Conservation (phyloP, 352 stramenopile genomes). For the Pythium brachiatum region DNA sequence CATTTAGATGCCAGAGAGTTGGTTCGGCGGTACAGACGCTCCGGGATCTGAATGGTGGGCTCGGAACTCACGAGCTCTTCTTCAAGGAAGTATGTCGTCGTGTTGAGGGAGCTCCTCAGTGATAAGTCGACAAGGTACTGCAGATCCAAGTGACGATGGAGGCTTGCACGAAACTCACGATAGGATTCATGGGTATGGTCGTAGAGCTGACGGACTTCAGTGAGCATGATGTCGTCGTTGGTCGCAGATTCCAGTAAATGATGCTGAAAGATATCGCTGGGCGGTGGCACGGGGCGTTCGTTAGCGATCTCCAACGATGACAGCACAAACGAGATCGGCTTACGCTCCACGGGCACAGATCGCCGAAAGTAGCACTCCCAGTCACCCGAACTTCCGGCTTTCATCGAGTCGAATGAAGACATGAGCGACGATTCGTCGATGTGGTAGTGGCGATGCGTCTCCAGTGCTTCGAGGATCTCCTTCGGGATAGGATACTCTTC, state of each 20-base stretch:
- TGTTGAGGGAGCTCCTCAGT: conserved; percentile 64
- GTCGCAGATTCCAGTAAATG: conserved; percentile 39
- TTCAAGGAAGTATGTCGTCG: conserved; percentile 58
- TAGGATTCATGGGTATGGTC: conserved; percentile 63
- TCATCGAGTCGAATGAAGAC: conserved; percentile 52
- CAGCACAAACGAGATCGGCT: conserved; percentile 69
- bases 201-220: conserved; percentile 62
- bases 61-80: conserved; percentile 34
- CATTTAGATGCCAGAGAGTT: conserved; percentile 39
- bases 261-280: conserved; percentile 69
- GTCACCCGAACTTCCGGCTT: conserved; percentile 16
- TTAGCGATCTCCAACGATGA: conserved; percentile 47
- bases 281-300: conserved; percentile 42
- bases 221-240: conserved; percentile 56
- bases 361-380: conserved; percentile 65
- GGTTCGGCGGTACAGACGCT: conserved; percentile 19
- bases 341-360: conserved; percentile 57
- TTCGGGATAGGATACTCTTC: conserved; percentile 73
- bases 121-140: conserved; percentile 65
- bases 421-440: conserved; percentile 59
- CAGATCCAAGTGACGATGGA: conserved; percentile 65
- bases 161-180: conserved; percentile 47
- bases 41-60: conserved; percentile 42
- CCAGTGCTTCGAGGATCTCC: conserved; percentile 59
- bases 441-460: conserved; percentile 61